Conservation (phyloP, 1,284 basidiomycete genomes). For the Meripilus lineatus region DNA sequence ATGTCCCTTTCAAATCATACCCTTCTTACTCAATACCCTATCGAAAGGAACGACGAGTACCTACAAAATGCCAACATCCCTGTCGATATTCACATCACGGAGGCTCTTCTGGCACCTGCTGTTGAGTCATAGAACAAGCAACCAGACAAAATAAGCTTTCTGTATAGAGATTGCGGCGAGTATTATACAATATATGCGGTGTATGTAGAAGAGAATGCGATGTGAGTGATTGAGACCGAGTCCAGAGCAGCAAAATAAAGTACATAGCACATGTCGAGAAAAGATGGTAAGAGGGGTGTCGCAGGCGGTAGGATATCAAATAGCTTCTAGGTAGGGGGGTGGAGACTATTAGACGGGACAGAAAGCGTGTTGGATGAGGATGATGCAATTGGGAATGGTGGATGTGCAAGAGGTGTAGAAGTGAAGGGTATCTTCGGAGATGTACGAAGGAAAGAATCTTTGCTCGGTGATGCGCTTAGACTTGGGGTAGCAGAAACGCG, state of each 20-base stretch:
- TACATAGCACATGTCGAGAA: too few relatives aligned
- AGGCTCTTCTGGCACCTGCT: conserved; percentile 44
- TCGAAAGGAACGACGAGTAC: conserved; percentile 75
- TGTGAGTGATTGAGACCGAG: neutral
- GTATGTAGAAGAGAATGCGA: neutral
- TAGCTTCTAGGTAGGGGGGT: too few relatives aligned
- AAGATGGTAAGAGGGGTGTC: too few relatives aligned
- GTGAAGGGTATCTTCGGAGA: conserved; percentile 28
- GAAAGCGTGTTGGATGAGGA: conserved; percentile 5
- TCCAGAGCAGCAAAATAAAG: neutral
- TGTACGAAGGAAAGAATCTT: conserved; percentile 27
- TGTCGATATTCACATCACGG: conserved; percentile 48
- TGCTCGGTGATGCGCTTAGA: conserved; percentile 34
- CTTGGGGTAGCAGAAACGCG: conserved; percentile 26
- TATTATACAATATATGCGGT: conserved; percentile 1
- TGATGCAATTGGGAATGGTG: conserved; percentile 16
- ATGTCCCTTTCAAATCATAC: neutral
- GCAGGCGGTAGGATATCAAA: too few relatives aligned
- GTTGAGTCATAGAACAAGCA: neutral
- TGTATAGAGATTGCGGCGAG: too few relatives aligned
- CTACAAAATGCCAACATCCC: conserved; percentile 58
- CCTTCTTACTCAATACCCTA: conserved; percentile 7
- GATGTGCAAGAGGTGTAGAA: conserved; percentile 21
- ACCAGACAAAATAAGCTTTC: too few relatives aligned
- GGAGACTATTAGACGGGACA: conserved; percentile 1